These are phyloP conservation scores for Mortierella polycephala DNA, from an alignment of 371 early-diverging fungal species.

Conservation along the genomic window DNA sequence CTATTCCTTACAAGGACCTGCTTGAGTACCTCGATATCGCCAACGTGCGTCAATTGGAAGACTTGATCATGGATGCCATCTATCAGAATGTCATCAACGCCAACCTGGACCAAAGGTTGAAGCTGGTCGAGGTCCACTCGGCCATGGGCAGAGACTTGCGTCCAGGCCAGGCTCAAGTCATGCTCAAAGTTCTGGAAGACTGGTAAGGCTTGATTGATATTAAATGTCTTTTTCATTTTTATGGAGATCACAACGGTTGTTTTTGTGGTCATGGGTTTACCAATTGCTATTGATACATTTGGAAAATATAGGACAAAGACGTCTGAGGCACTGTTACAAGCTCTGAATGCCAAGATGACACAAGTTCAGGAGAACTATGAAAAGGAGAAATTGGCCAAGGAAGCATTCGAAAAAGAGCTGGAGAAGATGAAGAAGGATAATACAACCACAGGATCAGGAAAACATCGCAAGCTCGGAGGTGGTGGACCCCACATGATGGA, in stretches of 20 bases:
- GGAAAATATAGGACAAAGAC: conserved; percentile 52
- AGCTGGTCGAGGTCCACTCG: conserved; percentile 79
- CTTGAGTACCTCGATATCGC: conserved; percentile 74
- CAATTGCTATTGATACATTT: background rate
- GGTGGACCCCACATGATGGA: conserved; percentile 38
- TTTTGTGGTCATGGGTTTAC: background rate
- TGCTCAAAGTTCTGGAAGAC: conserved; percentile 62
- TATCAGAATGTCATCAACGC: conserved; percentile 82
- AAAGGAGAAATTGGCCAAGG: conserved; percentile 65
- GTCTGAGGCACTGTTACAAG: conserved; percentile 66
- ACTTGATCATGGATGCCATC: conserved; percentile 87
- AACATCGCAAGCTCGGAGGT: conserved; percentile 39
- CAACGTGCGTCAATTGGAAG: conserved; percentile 84
- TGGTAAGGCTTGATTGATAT: conserved; percentile 62
- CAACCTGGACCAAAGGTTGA: conserved; percentile 83
- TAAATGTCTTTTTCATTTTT: background rate
- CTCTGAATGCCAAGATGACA: conserved; percentile 73
- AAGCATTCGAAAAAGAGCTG: conserved; percentile 59
- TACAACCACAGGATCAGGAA: conserved; percentile 28
- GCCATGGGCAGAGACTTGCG: conserved; percentile 86
- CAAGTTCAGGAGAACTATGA: conserved; percentile 64
- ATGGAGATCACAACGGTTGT: background rate
- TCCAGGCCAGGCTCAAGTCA: conserved; percentile 69
- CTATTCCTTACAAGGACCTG: conserved; percentile 72
- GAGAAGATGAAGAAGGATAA: conserved; percentile 61